Evolutionary conservation across 176 grass and related monocot species (phyloP), one percentile per base, ranked within the genome.

Genomic region (Alopecurus myosuroides): DNA sequence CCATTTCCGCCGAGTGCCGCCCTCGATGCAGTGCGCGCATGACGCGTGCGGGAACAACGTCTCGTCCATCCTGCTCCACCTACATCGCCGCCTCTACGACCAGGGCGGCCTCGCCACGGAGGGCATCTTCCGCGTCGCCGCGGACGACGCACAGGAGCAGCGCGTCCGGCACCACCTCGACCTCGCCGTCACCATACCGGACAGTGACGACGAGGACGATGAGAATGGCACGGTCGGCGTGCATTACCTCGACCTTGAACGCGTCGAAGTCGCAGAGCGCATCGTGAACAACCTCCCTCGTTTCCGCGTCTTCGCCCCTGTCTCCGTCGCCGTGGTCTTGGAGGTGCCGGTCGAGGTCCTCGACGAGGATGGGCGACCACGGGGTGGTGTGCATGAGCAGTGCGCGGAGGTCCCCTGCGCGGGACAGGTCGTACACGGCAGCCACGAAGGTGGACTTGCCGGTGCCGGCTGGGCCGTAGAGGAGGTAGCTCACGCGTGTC

Each of bases 391-490:
- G 84, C 41, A 92, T 64, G 48, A 97, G 90, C 78, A 97, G 90
- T 33, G 81, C 79, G 50, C 86, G 88, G 30, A 91, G 95, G 70
- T 88, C 92, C 18, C n/a, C 86, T 0, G 76, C 70, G 49, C 85
- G 76, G 41, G 83, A 83, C 52, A 98, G 93, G 45, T 98, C 87
- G 86, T 98, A 98, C 46, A 95, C 77, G 76, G 95, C 95, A 0
- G 95, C 95, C 18, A 89, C 92, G 86, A 98, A 98, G 17, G 93
- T 90, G 3, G 95, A 93, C 74, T 98, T 98, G 50, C 95, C 95
- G 73, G 95, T 98, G 61, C 95, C 95, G 9, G 91, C 34, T 0
- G 91, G 79, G n/a, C 95, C 95, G 62, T 98, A 79, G 6, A 98
- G 87, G 29, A 98, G 91, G 72, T 95, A 98, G 74, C 91, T 95